Conservation (phyloP, 306 rosid species). For the Pachyrhizus erosus region DNA sequence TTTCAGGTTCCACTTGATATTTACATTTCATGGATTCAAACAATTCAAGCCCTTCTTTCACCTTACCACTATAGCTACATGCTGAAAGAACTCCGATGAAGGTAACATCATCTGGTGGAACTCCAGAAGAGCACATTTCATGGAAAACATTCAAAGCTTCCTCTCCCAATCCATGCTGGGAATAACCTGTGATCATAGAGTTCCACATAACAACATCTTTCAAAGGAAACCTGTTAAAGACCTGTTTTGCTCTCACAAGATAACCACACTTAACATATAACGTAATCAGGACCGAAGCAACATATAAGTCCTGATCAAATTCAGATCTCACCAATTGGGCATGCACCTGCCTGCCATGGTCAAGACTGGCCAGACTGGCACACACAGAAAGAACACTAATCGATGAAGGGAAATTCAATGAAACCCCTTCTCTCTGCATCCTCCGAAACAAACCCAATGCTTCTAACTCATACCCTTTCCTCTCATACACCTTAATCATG, state of each 20-base stretch:
- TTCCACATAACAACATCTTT: constrained; percentile 74
- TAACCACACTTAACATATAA: constrained; percentile 71
- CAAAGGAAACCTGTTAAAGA: constrained; percentile 53
- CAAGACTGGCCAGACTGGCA: constrained; percentile 63
- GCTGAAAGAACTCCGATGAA: constrained; percentile 75
- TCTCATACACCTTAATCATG: constrained; percentile 60
- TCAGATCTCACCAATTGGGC: constrained; percentile 55
- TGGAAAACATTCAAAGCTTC: constrained; percentile 57
- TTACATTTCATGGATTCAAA: constrained; percentile 59
- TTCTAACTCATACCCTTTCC: constrained; percentile 60
- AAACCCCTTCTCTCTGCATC: constrained; percentile 63
- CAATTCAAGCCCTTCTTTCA: constrained; percentile 54
- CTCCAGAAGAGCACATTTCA: constrained; percentile 59
- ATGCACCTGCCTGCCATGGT: constrained; percentile 61
- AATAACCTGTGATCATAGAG: constrained; percentile 72
- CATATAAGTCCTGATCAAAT: constrained; percentile 56
- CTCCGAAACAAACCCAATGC: constrained; percentile 54
- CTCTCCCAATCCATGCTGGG: constrained; percentile 69
- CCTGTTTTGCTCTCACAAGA: constrained; percentile 55
- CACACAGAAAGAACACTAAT: constrained; percentile 61
- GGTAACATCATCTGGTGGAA: constrained; percentile 60
- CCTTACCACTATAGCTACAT: constrained; percentile 65
- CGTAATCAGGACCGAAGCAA: constrained; percentile 62
- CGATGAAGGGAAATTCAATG: constrained; percentile 55
- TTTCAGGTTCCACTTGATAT: constrained; percentile 58